phyloP scores from a whole-genome alignment of 2,329 filamentous ascomycete species.

The Verticillium zaregamsianum region DNA sequence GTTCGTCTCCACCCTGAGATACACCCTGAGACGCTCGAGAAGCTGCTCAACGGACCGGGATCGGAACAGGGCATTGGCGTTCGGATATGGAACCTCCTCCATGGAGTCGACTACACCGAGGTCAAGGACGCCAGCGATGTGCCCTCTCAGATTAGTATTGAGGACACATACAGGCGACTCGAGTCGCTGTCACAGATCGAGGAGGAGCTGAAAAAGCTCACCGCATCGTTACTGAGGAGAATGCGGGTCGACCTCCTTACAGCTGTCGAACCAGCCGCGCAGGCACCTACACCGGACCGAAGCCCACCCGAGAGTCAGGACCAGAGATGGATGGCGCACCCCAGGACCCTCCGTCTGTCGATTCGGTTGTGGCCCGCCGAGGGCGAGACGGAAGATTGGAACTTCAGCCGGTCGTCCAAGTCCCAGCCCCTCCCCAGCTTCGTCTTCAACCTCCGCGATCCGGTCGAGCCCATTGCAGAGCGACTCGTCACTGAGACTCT shows the following conservation, averaged over 20 bases:
- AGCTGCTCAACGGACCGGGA: slow-evolving; percentile 65
- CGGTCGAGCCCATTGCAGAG: slow-evolving; percentile 57
- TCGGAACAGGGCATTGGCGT: slow-evolving; percentile 66
- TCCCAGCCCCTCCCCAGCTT: slow-evolving; percentile 71
- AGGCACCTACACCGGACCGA: slow-evolving; percentile 14
- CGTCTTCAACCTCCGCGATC: slow-evolving; percentile 60
- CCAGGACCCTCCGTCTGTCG: slow-evolving; percentile 76
- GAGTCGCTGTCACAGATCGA: slow-evolving; percentile 59
- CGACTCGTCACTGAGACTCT: slow-evolving; percentile 66
- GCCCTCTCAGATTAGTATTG: slow-evolving; percentile 88
- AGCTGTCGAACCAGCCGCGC: slow-evolving; percentile 32
- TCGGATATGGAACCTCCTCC: slow-evolving; percentile 72
- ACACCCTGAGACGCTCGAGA: slow-evolving; percentile 61
- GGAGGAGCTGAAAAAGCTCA: slow-evolving; percentile 65
- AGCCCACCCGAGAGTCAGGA: slow-evolving; percentile 2
- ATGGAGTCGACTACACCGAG: slow-evolving; percentile 73
- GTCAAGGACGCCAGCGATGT: slow-evolving; percentile 68
- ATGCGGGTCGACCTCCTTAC: slow-evolving; percentile 75
- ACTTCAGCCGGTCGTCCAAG: slow-evolving; percentile 68
- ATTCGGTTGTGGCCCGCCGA: slow-evolving; percentile 56
- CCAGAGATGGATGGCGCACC: slow-evolving; percentile 69
- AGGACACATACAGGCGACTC: slow-evolving; percentile 80
- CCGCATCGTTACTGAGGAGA: slow-evolving; percentile 66
- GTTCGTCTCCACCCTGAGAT: slow-evolving; percentile 61
- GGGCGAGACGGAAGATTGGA: slow-evolving; percentile 43